Conservation (phyloP, 192 early-diverging fungal genomes). For the Entomortierella parvispora region DNA sequence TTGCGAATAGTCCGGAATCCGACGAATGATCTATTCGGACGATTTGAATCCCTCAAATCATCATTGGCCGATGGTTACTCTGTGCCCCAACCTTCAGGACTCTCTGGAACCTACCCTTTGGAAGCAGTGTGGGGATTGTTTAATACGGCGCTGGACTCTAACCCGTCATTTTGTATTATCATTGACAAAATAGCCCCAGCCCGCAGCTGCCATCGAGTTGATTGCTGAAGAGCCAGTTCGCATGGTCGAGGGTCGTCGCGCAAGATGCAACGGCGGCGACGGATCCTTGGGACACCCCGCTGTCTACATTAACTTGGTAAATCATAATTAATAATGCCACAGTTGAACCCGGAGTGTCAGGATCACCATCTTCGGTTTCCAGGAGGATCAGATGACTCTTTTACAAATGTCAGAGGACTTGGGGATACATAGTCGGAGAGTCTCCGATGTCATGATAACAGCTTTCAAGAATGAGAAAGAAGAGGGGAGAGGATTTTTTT, state of each 20-base stretch:
- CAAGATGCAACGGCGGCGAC: slow-evolving; percentile 91
- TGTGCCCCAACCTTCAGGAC: no score
- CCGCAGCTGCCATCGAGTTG: slow-evolving; percentile 90
- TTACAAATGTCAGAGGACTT: no score
- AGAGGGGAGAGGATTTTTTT: not conserved
- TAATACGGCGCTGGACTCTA: not conserved
- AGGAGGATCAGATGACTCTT: no score
- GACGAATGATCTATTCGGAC: not conserved
- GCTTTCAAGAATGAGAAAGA: not conserved
- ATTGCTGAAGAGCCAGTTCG: slow-evolving; percentile 90
- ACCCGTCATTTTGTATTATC: not conserved
- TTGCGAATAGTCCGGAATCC: not conserved
- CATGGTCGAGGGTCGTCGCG: slow-evolving; percentile 76
- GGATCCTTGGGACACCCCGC: slow-evolving; percentile 94
- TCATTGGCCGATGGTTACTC: no score
- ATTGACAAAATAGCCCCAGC: slow-evolving; percentile 71
- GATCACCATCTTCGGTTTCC: no score
- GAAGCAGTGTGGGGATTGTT: not conserved
- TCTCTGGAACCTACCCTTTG: no score
- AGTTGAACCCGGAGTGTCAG: not conserved
- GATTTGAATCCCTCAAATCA: no score
- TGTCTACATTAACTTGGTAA: slow-evolving; percentile 93
- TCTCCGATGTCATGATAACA: not conserved
- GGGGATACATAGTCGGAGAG: not conserved
- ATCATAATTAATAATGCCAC: slow-evolving; percentile 2